Evolutionary conservation across 768 basidiomycete species (phyloP), one percentile per base, ranked within the genome.

Genomic region (Dioszegia crocea): DNA sequence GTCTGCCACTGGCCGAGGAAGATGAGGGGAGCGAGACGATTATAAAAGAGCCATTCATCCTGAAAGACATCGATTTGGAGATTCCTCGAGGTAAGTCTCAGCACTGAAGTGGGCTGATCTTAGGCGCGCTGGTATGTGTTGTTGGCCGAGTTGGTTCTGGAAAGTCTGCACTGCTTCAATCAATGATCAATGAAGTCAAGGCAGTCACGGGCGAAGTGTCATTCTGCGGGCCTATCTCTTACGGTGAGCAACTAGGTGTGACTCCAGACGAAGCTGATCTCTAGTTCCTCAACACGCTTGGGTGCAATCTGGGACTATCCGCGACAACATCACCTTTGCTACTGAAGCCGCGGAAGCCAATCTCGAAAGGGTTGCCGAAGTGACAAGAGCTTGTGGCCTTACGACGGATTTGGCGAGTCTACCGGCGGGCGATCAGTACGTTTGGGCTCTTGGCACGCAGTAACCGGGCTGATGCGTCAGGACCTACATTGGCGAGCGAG

Each of bases 401-500:
- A 31, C 44, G 21, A 40, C 46, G 21, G 71, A 75, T 50, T 55
- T 77, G 17, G 57, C 61, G 2, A 50, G 53, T n/a, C 62, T 71
- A 38, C 23, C 57, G 4, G 61, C 69, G 44, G 76, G 75, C 9
- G 66, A 64, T 40, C 50, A 47, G 66, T 70, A 29, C 21, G 63
- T 61, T n/a, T 83, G 0, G n/a, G n/a, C n/a, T 82, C 4, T 84
- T 86, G 68, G 73, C n/a, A n/a, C n/a, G n/a, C n/a, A n/a, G n/a
- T n/a, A 79, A 21, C 78, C 86, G 0, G 88, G 86, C 86, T 85
- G 87, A 44, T n/a, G n/a, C 64, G 9, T 24, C 14, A 61, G 51
- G 21, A 69, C 89, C 1, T 87, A 90, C 77, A 88, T 93, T 63
- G 90, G 90, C 14, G 88, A 91, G 76, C 86, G 86, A 68, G 89